Conservation (phyloP, 2,329 filamentous ascomycete genomes). For the Lachnellula suecica region DNA sequence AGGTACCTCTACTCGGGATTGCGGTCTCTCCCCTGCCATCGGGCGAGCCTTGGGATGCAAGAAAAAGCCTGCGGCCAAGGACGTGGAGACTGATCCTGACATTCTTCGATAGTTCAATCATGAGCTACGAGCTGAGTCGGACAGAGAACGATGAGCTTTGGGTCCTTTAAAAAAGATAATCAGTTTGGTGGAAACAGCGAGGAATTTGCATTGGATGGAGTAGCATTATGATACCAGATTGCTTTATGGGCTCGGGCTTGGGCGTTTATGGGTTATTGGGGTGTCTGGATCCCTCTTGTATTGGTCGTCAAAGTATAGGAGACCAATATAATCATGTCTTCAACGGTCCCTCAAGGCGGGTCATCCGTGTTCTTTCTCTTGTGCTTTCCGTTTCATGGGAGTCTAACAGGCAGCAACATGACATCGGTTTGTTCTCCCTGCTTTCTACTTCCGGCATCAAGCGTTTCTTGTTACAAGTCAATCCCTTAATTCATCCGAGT, state of each 20-base stretch:
- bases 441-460: too few species aligned
- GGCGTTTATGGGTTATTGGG: not conserved
- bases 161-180: slow-evolving; percentile 23
- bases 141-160: slow-evolving; percentile 33
- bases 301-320: too few species aligned
- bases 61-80: slow-evolving; percentile 34
- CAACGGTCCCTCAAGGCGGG: too few species aligned
- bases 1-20: slow-evolving; percentile 62
- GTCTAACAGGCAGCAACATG: too few species aligned
- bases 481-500: too few species aligned
- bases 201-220: not conserved
- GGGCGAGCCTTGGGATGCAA: slow-evolving; percentile 26
- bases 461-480: too few species aligned
- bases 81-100: slow-evolving; percentile 70
- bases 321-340: too few species aligned
- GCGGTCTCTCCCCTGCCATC: slow-evolving; percentile 64
- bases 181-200: too few species aligned
- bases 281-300: not conserved
- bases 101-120: slow-evolving; percentile 67
- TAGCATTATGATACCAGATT: not conserved
- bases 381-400: too few species aligned
- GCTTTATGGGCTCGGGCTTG: too few species aligned
- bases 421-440: too few species aligned
- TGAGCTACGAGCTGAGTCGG: slow-evolving; percentile 66
- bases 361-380: too few species aligned